phyloP scores from a whole-genome alignment of 75 land plant genomes.

The Adiantum capillusveneris region DNA sequence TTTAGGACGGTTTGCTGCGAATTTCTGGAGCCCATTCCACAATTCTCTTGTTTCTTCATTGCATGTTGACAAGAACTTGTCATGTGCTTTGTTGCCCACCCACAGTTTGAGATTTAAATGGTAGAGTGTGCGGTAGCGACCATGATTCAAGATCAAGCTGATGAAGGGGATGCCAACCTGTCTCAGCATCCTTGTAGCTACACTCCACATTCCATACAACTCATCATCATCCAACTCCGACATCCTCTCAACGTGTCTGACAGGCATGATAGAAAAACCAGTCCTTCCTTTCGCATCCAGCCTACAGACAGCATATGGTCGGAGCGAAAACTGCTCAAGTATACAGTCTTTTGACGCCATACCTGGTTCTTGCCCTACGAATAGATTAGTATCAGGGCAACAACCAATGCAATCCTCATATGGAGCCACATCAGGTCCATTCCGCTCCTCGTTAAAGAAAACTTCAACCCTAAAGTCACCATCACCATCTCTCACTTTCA shows the following conservation, averaged over 20 bases:
- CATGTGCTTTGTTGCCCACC: conserved; percentile 11
- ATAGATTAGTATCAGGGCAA: conserved; percentile 9
- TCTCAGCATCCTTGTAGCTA: conserved; percentile 16
- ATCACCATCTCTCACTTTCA: conserved; percentile 5
- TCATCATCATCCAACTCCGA: conserved; percentile 22
- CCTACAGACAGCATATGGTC: conserved; percentile 7
- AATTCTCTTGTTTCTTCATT: conserved; percentile 9
- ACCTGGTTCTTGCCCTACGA: conserved; percentile 1
- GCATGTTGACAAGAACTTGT: conserved; percentile 7
- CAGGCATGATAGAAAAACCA: conserved; percentile 19
- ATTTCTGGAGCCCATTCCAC: conserved; percentile 9
- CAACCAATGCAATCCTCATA: conserved; percentile 19
- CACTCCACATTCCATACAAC: conserved; percentile 12
- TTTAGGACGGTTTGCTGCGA: neutral
- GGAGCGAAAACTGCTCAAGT: conserved; percentile 12
- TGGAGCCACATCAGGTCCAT: conserved; percentile 1
- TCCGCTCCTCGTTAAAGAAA: conserved; percentile 4
- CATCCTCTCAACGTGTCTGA: conserved; percentile 19
- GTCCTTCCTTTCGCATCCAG: conserved; percentile 19
- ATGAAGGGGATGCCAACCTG: conserved; percentile 3
- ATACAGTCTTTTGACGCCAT: conserved; percentile 19
- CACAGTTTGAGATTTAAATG: conserved; percentile 29
- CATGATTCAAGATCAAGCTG: conserved; percentile 25
- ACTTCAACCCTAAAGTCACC: neutral
- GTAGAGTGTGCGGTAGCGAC: conserved; percentile 21